Evolutionary conservation across 2,329 filamentous ascomycete genomes (phyloP).

Genomic region (Cryphonectria carpinicola): DNA sequence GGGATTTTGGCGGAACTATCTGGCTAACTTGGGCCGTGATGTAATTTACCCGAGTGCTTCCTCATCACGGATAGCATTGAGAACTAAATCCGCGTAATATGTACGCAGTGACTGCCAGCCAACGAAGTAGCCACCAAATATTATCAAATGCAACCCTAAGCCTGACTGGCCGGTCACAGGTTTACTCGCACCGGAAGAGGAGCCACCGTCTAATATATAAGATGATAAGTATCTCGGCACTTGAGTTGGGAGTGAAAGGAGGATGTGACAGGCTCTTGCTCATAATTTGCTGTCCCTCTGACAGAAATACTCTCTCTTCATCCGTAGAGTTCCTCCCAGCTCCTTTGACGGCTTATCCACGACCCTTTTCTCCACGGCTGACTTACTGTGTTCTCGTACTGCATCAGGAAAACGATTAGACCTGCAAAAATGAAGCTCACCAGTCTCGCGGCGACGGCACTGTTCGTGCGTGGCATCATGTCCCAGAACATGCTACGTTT

Average conservation of each 20-base stretch:
- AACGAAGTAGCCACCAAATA: not conserved
- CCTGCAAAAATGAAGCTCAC: slow-evolving; percentile 34
- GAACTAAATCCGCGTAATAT: not conserved
- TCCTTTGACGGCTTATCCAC: not conserved
- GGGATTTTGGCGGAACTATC: slow-evolving; percentile 3
- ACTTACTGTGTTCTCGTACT: not conserved
- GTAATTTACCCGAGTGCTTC: not conserved
- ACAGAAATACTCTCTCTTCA: not conserved
- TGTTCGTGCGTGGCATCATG: slow-evolving; percentile 36
- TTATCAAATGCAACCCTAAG: not conserved
- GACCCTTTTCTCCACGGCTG: not conserved
- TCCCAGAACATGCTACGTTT: slow-evolving; percentile 51
- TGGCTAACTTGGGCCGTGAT: not conserved
- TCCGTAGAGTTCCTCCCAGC: not conserved
- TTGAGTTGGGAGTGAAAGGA: not conserved
- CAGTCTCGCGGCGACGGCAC: slow-evolving; percentile 35
- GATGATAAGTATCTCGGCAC: not conserved
- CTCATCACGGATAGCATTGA: not conserved
- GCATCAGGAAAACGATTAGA: not conserved
- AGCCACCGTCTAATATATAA: not conserved
- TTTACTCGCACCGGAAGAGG: not conserved
- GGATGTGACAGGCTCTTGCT: no score
- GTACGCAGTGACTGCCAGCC: not conserved
- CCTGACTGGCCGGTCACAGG: not conserved
- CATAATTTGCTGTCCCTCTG: not conserved